Conservation (phyloP, 495 filamentous ascomycete genomes). For the Talaromyces trachyspermus region DNA sequence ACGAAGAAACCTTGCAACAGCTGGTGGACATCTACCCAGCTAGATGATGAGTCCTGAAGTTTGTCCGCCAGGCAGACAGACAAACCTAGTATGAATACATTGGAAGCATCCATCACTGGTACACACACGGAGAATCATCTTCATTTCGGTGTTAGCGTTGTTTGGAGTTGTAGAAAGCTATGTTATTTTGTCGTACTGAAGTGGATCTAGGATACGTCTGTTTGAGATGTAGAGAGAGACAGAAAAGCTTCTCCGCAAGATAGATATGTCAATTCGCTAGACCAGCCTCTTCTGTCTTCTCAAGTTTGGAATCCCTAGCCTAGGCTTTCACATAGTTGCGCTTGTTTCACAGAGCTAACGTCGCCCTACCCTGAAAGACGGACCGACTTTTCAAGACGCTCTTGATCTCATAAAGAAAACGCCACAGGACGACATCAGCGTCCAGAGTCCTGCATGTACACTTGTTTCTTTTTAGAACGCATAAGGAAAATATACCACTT, state of each 20-base stretch:
- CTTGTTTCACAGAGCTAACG: not conserved
- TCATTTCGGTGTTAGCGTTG: not conserved
- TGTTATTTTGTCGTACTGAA: conserved; percentile 8
- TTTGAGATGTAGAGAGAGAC: conserved; percentile 5
- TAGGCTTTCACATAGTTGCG: not conserved
- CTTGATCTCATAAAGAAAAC: not conserved
- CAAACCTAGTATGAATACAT: too few species aligned
- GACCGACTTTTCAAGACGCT: not conserved
- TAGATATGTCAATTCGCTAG: conserved; percentile 1
- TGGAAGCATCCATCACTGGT: not conserved
- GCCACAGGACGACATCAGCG: not conserved
- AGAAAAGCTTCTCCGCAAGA: too few species aligned
- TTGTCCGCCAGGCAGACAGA: too few species aligned
- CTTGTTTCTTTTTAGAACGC: too few species aligned
- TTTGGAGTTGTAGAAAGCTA: conserved; percentile 2
- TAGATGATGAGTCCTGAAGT: too few species aligned
- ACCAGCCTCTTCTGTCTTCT: not conserved
- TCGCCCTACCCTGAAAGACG: not conserved
- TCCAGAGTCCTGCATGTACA: not conserved
- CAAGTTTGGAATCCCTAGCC: not conserved
- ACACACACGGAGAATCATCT: not conserved
- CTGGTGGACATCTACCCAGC: too few species aligned
- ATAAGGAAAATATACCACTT: too few species aligned
- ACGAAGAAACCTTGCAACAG: too few species aligned
- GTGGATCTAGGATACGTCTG: conserved; percentile 6